These are phyloP conservation scores for Rachicladosporium sp. DNA, from an alignment of 2,329 filamentous ascomycete species.

Conservation along the genomic window DNA sequence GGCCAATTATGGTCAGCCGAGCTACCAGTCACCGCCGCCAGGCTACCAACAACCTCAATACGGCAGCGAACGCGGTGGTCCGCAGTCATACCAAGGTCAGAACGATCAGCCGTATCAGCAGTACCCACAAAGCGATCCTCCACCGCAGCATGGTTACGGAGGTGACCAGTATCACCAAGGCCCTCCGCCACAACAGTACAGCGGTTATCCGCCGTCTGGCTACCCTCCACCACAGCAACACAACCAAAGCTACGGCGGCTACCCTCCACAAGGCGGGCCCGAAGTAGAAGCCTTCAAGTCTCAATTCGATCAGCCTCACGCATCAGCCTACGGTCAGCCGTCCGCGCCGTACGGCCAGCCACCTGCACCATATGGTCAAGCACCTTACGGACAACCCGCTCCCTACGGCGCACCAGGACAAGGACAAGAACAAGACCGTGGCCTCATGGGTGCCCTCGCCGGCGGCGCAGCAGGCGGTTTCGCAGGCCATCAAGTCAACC, in stretches of 20 bases:
- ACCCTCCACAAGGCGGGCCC: slow-evolving; percentile 1
- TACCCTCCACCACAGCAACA: slow-evolving; percentile 3
- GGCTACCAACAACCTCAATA: slow-evolving; percentile 9
- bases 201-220: not conserved
- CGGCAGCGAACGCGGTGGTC: slow-evolving; percentile 3
- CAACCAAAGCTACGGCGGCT: slow-evolving; percentile 4
- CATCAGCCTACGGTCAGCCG: slow-evolving; percentile 6
- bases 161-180: slow-evolving; percentile 2
- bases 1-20: not conserved
- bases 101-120: slow-evolving; percentile 19
- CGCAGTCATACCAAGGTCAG: slow-evolving; percentile 17
- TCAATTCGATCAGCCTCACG: slow-evolving; percentile 5
- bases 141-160: slow-evolving; percentile 5
- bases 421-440: slow-evolving; percentile 35
- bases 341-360: slow-evolving; percentile 5
- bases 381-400: slow-evolving; percentile 2
- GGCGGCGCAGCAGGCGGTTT: slow-evolving; percentile 47
- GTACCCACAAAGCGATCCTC: slow-evolving; percentile 10
- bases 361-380: slow-evolving; percentile 6
- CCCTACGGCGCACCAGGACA: slow-evolving; percentile 6
- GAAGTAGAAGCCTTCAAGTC: too few species aligned
- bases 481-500: slow-evolving; percentile 43
- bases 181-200: slow-evolving; percentile 8
- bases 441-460: slow-evolving; percentile 42
- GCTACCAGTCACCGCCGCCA: slow-evolving; percentile 5